Percentiles rank a stretch among this genome's conserved stretches.
Evolutionary conservation across 2,329 filamentous ascomycete species (phyloP).

Genomic region (Fusarium odoratissimum): DNA sequence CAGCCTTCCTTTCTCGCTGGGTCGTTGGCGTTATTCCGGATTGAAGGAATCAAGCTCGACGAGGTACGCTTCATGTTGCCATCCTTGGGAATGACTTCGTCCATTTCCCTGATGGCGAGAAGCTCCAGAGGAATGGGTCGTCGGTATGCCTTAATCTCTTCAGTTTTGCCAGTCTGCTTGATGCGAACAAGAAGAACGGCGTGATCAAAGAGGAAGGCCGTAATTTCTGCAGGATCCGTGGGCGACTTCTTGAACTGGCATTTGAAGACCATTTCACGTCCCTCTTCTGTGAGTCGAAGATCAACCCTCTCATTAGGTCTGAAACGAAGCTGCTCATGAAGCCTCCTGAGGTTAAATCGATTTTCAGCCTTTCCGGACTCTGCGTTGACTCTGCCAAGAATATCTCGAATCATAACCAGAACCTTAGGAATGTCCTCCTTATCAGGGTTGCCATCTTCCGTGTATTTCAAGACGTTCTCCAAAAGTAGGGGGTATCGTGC

Average conservation of each 20-base stretch:
- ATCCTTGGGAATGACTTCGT: constrained; percentile 86
- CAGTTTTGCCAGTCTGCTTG: constrained; percentile 91
- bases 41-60: constrained; percentile 78
- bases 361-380: constrained; percentile 98
- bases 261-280: constrained; percentile 93
- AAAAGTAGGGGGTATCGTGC: constrained; percentile 93
- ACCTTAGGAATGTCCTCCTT: constrained; percentile 93
- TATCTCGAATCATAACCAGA: constrained; percentile 85
- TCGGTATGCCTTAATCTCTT: constrained; percentile 95
- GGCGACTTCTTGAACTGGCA: constrained; percentile 92
- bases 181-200: constrained; percentile 90
- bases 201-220: constrained; percentile 96
- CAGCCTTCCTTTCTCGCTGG: constrained; percentile 80
- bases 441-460: constrained; percentile 87
- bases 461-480: constrained; percentile 92
- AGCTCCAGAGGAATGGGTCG: constrained; percentile 94
- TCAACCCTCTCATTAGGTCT: constrained; percentile 91
- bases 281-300: constrained; percentile 92
- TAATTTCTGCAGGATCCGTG: constrained; percentile 89
- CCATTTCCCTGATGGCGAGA: constrained; percentile 95
- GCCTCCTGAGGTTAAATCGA: constrained; percentile 91
- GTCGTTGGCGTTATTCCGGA: constrained; percentile 59
- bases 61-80: constrained; percentile 88
- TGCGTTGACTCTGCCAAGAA: constrained; percentile 88
- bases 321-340: constrained; percentile 94